Percentiles rank a stretch among this genome's conserved stretches.
Evolutionary conservation across 2,329 filamentous ascomycete species (phyloP).

Genomic region (Aphanocladium album): DNA sequence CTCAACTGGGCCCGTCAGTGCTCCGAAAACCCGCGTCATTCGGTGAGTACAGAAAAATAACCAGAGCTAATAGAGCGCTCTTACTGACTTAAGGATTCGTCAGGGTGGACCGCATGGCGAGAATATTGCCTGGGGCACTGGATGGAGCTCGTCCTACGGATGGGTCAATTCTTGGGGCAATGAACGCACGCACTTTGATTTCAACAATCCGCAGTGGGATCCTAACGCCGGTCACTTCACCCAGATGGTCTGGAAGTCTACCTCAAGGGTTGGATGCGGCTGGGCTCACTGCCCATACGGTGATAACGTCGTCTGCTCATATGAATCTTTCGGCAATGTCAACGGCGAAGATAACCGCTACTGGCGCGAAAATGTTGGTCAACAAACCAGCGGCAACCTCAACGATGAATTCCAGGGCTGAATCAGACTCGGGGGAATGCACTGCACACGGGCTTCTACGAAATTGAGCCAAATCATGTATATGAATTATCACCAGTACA

Average conservation of each 20-base stretch:
- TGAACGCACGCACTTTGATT: conserved; percentile 16
- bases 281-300: conserved; percentile 12
- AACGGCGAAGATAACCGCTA: neutral
- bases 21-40: conserved; percentile 53
- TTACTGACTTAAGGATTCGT: neutral
- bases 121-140: neutral
- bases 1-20: conserved; percentile 56
- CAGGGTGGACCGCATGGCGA: neutral
- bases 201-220: conserved; percentile 4
- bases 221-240: conserved; percentile 22
- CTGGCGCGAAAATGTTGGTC: conserved; percentile 13
- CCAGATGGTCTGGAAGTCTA: conserved; percentile 28
- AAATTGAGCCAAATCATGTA: neutral
- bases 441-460: neutral
- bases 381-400: conserved; percentile 3
- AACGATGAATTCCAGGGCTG: neutral
- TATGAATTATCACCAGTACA: neutral
- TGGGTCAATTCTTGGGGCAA: conserved; percentile 15
- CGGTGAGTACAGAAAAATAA: neutral
- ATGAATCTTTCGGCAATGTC: conserved; percentile 13
- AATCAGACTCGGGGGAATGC: neutral
- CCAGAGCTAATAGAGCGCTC: too few relatives aligned
- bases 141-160: neutral
- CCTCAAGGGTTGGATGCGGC: conserved; percentile 23
- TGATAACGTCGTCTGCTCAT: conserved; percentile 17